Evolutionary conservation across 2,329 filamentous ascomycete genomes (phyloP).

Genomic region (Fusarium cyanostomum): DNA sequence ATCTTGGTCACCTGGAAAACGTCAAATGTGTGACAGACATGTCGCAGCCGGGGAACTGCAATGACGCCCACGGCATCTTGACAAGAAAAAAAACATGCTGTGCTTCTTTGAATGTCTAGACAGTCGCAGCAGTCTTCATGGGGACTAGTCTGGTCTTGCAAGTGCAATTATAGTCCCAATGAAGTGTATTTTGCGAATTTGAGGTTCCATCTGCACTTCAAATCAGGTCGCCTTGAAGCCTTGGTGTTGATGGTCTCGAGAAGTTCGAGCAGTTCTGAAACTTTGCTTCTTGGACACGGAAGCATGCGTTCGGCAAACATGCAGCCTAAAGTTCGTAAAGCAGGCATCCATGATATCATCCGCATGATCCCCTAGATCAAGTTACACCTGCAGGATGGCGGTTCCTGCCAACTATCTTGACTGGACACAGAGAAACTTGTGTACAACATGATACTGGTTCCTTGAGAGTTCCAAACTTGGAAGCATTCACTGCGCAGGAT

Average conservation of each 20-base stretch:
- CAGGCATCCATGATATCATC: conserved; percentile 34
- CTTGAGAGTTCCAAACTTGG: conserved; percentile 15
- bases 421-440: conserved; percentile 9
- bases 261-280: conserved; percentile 16
- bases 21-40: conserved; percentile 32
- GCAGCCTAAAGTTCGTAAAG: conserved; percentile 30
- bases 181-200: conserved; percentile 39
- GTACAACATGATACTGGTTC: neutral
- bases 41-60: conserved; percentile 33
- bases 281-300: conserved; percentile 26
- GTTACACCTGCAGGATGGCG: conserved; percentile 29
- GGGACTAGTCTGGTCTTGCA: conserved; percentile 38
- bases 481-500: neutral
- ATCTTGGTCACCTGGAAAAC: conserved; percentile 25
- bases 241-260: conserved; percentile 15
- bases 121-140: conserved; percentile 16
- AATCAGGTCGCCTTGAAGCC: conserved; percentile 15
- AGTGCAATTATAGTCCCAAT: conserved; percentile 37
- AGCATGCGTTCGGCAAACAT: conserved; percentile 36
- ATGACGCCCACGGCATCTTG: conserved; percentile 25
- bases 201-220: conserved; percentile 11
- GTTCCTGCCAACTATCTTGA: conserved; percentile 14
- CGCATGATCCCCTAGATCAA: conserved; percentile 34
- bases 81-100: conserved; percentile 20
- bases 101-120: conserved; percentile 20